Evolutionary conservation across 441 rosid genomes (phyloP), one percentile per base, ranked within the genome.

Genomic region (Pelargonium cotyledonis): DNA sequence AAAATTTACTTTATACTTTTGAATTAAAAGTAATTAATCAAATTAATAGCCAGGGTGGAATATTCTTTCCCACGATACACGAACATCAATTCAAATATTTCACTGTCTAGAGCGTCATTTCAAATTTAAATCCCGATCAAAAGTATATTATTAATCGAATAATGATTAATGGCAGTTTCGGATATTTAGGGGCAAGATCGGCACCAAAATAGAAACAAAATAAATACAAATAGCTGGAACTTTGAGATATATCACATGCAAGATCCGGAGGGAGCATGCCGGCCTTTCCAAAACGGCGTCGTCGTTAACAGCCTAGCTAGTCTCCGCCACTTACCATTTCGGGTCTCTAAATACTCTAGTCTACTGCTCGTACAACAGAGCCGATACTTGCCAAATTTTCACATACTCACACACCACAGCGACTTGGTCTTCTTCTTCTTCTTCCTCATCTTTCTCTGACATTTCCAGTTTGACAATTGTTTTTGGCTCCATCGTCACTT

Each of bases 161-260:
- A n/a, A n/a, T n/a, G n/a, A n/a, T n/a, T n/a, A 49, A 14, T 49
- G 55, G 55, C 55, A 49, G 55, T 49, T 49, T 49, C 55, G 55
- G 55, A 16, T 7, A 49, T 49, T 49, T 49, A 49, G 55, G 55
- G 55, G 55, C 16, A 3, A 14, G n/a, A 49, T 49, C 16, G 55
- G n/a, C 12, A 49, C 55, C 16, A 49, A 49, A 49, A 49, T 14
- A 10, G 55, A 14, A 49, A 49, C 16, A 49, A 49, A 49, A 49
- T 49, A 49, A 49, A 11, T 49, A 49, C 55, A 1, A 49, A 49
- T 11, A 15, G 55, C n/a, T 49, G 55, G 55, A 16, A n/a, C n/a
- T n/a, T n/a, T n/a, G n/a, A n/a, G n/a, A n/a, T n/a, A n/a, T 4
- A 16, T 49, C 55, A 49, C 55, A 49, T 49, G 55, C 55, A 49